phyloP scores from a whole-genome alignment of 441 rosid genomes.

The Eutrema salsugineum region DNA sequence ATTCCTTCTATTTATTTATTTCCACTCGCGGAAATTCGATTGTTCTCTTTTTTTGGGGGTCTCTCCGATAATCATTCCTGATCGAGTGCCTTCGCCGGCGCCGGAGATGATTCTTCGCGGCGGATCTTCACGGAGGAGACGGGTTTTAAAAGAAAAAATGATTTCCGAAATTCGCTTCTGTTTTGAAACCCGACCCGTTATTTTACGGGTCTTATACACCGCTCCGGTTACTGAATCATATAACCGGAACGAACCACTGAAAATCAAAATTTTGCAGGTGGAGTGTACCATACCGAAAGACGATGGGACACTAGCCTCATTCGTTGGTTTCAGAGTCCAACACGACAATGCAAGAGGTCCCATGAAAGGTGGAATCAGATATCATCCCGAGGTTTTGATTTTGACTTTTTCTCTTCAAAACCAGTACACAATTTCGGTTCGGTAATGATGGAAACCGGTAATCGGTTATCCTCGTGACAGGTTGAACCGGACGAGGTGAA shows the following conservation, averaged over 20 bases:
- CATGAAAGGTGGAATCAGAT: conserved; percentile 71
- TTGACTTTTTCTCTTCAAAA: background rate
- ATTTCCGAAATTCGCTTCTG: background rate
- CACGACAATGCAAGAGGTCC: conserved; percentile 78
- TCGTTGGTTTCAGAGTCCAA: conserved; percentile 62
- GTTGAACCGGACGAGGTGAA: conserved; percentile 58
- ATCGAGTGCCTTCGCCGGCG: background rate
- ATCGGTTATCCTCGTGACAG: background rate
- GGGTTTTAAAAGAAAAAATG: background rate
- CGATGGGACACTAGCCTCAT: conserved; percentile 56
- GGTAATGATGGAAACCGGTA: background rate
- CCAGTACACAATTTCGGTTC: background rate
- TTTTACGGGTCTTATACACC: background rate
- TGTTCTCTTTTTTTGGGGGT: background rate
- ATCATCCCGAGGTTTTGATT: conserved; percentile 52
- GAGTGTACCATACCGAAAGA: conserved; percentile 63
- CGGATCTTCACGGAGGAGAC: background rate
- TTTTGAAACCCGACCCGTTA: conserved; percentile 4
- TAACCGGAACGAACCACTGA: background rate
- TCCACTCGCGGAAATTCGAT: background rate
- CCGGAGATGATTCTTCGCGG: background rate
- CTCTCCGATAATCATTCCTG: background rate
- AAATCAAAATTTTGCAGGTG: conserved; percentile 30
- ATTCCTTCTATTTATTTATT: background rate
- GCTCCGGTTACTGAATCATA: background rate